Base-by-base conservation (phyloP, 495 filamentous ascomycete species). In the Poronia punctata region DNA sequence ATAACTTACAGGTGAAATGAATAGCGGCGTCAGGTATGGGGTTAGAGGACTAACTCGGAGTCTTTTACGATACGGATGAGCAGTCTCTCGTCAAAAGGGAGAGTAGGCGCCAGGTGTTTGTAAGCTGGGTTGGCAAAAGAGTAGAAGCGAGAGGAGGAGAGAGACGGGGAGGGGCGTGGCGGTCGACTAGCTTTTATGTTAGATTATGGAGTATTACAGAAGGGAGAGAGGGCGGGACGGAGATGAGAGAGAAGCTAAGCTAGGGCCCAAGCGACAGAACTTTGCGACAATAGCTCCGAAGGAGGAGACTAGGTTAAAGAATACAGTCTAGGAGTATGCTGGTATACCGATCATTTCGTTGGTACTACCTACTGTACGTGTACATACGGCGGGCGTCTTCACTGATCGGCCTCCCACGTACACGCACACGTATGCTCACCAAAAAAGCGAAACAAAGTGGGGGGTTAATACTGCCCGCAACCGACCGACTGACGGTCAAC, bases 401-500 rank as follows among this genome's bases (percentile, higher is more conserved):
- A 21, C 30, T 46, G 54, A 54, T 57, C 51, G 48, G 51, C 54
- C 54, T 50, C 54, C 48, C 50, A 44, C 51, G 45, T 45, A 48
- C 44, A 40, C 46, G 27, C 39, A 40, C 40, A 47, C 35, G 28
- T 30, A 10, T 38, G 28, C 43, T 20, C 46, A 46, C 52, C 47
- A 53, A 41, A 40, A 50, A 32, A 36, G 35, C 27, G 32, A 26
- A 36, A 21, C 35, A 58, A n/a, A 49, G 54, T 55, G 52, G 55
- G 54, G 54, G 55, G 19, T 29, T 35, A 19, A 21, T 8, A 51
- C 52, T 48, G 43, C 43, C 35, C 45, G 45, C 38, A n/a, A n/a
- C n/a, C 43, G 49, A 52, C 55, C 55, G 55, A 59, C 51, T 50
- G 55, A 59, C 55, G 55, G 55, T 53, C 46, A 45, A 46, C 30